Evolutionary conservation across 441 rosid species (phyloP).

Genomic region (Bocquillonia castaneifolia): DNA sequence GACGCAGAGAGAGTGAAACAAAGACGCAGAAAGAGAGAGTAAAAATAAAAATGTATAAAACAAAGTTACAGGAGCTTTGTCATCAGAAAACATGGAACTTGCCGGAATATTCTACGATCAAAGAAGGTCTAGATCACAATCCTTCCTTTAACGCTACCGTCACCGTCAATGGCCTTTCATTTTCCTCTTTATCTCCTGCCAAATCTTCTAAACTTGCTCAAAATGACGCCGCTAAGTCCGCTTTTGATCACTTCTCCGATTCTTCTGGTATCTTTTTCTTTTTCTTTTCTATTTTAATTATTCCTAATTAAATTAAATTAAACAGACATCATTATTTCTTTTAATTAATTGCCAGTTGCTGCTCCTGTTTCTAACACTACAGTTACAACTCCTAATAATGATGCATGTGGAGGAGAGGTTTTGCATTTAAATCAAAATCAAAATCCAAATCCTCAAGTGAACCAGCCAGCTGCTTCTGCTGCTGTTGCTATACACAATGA

Average conservation of each 20-base stretch:
- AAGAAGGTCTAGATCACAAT: constrained; percentile 40
- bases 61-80: constrained; percentile 50
- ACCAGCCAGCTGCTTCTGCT: too few relatives aligned
- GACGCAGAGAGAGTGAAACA: not conserved
- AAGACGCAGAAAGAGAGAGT: too few relatives aligned
- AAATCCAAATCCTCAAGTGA: too few relatives aligned
- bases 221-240: constrained; percentile 46
- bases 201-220: constrained; percentile 47
- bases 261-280: not conserved
- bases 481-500: too few relatives aligned
- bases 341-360: too few relatives aligned
- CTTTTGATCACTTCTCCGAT: constrained; percentile 33
- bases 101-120: constrained; percentile 31
- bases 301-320: constrained; percentile 14
- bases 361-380: too few relatives aligned
- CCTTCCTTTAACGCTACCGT: constrained; percentile 47
- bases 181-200: constrained; percentile 16
- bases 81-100: constrained; percentile 34
- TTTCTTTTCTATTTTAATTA: not conserved
- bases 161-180: constrained; percentile 32
- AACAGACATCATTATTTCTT: too few relatives aligned
- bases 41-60: constrained; percentile 34
- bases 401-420: too few relatives aligned
- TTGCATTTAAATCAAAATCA: too few relatives aligned
- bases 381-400: too few relatives aligned